phyloP scores from a whole-genome alignment of 352 stramenopile genomes.

The Pythium plurisporium region DNA sequence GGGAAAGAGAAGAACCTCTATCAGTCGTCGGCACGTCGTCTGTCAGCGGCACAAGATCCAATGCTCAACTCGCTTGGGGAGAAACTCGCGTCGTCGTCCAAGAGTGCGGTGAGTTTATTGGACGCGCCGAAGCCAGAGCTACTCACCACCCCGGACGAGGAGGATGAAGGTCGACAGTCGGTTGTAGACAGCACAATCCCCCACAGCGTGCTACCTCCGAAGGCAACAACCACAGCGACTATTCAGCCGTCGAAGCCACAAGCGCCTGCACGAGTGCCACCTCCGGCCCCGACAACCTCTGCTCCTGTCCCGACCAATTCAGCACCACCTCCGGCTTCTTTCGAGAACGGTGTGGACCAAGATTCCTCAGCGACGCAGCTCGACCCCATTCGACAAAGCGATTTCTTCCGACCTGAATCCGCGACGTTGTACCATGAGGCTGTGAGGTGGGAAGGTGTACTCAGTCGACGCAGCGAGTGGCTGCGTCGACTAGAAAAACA shows the following conservation, averaged over 20 bases:
- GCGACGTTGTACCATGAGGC: slow-evolving; percentile 74
- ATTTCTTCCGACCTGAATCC: slow-evolving; percentile 28
- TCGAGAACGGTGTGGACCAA: background rate
- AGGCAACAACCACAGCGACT: background rate
- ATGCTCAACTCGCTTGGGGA: slow-evolving; percentile 63
- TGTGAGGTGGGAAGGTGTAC: slow-evolving; percentile 78
- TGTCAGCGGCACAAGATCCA: slow-evolving; percentile 67
- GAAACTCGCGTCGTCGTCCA: slow-evolving; percentile 47
- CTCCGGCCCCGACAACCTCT: background rate
- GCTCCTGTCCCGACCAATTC: background rate
- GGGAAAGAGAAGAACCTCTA: slow-evolving; percentile 85
- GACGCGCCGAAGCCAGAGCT: slow-evolving; percentile 4
- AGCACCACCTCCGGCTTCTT: background rate
- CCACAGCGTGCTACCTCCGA: background rate
- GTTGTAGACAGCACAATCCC: background rate
- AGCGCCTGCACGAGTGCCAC: background rate
- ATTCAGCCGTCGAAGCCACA: slow-evolving; percentile 2
- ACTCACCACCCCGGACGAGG: background rate
- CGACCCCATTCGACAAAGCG: slow-evolving; percentile 11
- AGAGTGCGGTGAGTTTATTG: slow-evolving; percentile 17
- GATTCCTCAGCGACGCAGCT: background rate
- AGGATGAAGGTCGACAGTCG: background rate
- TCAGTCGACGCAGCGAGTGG: slow-evolving; percentile 81
- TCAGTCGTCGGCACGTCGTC: slow-evolving; percentile 41
- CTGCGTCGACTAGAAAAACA: slow-evolving; percentile 76